Base-by-base conservation (phyloP, 176 grass and related monocot genomes). In the Triticum dicoccoides region DNA sequence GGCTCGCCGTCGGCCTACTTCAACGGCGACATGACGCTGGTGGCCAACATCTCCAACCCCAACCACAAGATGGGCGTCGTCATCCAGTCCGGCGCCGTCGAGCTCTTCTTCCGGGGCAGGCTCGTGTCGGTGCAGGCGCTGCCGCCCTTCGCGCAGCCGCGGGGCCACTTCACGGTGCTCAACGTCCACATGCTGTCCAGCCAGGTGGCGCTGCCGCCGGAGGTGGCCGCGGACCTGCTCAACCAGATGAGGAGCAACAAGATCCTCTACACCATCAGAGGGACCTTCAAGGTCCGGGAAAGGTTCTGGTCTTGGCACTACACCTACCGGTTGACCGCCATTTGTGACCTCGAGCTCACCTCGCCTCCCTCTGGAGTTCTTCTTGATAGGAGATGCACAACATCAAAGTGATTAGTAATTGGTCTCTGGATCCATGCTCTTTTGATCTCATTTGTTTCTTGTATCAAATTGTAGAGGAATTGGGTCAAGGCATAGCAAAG, bases 1-100 rank as follows among this genome's bases (percentile, higher is more conserved):
- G 85, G 89, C 65, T 83, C 87, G 0, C 82, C 92, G 3, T 56
- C 94, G 0, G 37, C 94, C 41, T 96, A 94, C 84, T 83, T 83
- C 80, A 99, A 94, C 23, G 89, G 92, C 69, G 97, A 96, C 82
- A 83, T 99, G 87, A 91, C 83, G 61, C 51, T 99, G 29, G 91
- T 94, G 17, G 90, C 68, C 76, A 99, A 99, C 89, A 83, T 99
- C 80, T 89, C 97, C 90, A 99, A 99, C 71, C 92, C 97, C 7
- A 99, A 99, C 86, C 90, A 77, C 77, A 91, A 85, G 87, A 94
- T 99, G 9, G 68, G 91, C 74, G 14, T 99, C 56, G 71, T 69
- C 54, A 96, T 92, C 86, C 83, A 87, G 83, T 94, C 93, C 3
- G 77, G 85, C 65, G 75, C 61, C 30, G 27, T 99, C 1, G 92